phyloP scores from a whole-genome alignment of 768 basidiomycete species.

The Jaapia argillacea region DNA sequence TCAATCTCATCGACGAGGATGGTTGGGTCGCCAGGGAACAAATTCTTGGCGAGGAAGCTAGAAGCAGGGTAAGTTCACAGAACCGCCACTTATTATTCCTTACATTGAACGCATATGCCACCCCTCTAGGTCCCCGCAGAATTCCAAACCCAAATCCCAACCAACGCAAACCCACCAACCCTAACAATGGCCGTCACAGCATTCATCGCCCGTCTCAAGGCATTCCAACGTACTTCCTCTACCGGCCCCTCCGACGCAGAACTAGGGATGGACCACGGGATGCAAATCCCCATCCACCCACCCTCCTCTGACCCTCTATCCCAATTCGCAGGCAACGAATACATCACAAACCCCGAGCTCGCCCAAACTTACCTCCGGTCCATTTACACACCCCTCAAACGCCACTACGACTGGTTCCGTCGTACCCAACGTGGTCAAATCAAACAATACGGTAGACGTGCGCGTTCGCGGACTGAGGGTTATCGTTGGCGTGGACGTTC shows the following conservation, averaged over 20 bases:
- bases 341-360: conserved; percentile 48
- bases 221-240: conserved; percentile 21
- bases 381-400: conserved; percentile 76
- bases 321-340: conserved; percentile 25
- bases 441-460: conserved; percentile 77
- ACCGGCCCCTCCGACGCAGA: conserved; percentile 44
- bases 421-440: conserved; percentile 91
- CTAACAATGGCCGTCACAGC: conserved; percentile 89
- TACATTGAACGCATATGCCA: background rate
- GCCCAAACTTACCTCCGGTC: conserved; percentile 63
- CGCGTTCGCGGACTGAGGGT: conserved; percentile 81
- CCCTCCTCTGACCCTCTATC: conserved; percentile 6
- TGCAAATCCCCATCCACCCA: conserved; percentile 42
- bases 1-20: conserved; percentile 82
- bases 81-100: background rate
- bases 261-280: conserved; percentile 55
- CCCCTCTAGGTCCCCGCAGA: conserved; percentile 63
- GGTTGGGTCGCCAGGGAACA: conserved; percentile 97
- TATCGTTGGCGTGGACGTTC: conserved; percentile 94
- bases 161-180: conserved; percentile 92
- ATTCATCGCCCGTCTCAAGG: conserved; percentile 69
- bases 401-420: conserved; percentile 96
- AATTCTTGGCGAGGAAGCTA: conserved; percentile 92
- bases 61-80: conserved; percentile 60
- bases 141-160: conserved; percentile 90